A percentile compares a stretch with the other conserved stretches of the same genome.
Evolutionary conservation across 129 eudicot species (phyloP).

Genomic region (Logfia minima): DNA sequence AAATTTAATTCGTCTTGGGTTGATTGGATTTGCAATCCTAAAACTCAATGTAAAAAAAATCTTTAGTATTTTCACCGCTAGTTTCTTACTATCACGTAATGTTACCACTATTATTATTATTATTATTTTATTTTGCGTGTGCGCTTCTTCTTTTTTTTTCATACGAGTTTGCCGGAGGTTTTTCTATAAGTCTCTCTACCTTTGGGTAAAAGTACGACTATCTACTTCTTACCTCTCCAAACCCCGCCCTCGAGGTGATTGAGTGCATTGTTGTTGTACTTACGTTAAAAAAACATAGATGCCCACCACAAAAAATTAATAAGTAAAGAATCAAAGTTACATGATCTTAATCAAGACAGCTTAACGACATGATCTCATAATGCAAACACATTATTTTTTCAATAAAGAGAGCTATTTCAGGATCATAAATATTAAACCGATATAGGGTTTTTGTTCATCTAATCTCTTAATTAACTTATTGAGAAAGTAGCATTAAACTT

Average conservation of each 20-base stretch:
- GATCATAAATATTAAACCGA: slow-evolving; percentile 9
- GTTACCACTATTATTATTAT: too few species aligned
- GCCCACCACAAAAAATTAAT: neutral
- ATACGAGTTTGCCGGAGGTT: too few species aligned
- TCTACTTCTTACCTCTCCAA: too few species aligned
- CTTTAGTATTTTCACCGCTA: neutral
- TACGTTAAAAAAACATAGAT: too few species aligned
- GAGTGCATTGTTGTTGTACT: too few species aligned
- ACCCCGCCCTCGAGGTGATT: too few species aligned
- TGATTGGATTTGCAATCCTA: neutral
- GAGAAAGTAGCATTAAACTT: slow-evolving; percentile 2
- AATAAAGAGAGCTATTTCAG: neutral
- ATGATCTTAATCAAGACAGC: neutral
- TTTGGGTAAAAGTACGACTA: too few species aligned
- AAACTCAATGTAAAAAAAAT: neutral
- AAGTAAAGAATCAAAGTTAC: neutral
- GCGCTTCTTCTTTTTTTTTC: too few species aligned
- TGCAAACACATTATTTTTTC: too few species aligned
- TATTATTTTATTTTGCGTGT: too few species aligned
- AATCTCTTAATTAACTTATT: neutral
- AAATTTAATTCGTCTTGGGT: neutral
- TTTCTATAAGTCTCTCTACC: too few species aligned
- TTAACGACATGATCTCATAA: too few species aligned
- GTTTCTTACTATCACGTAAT: neutral
- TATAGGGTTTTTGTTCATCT: neutral